A percentile compares a stretch with the other conserved stretches of the same genome.
Conservation (phyloP, 129 eudicot genomes). For the Flaveria trinervia region DNA sequence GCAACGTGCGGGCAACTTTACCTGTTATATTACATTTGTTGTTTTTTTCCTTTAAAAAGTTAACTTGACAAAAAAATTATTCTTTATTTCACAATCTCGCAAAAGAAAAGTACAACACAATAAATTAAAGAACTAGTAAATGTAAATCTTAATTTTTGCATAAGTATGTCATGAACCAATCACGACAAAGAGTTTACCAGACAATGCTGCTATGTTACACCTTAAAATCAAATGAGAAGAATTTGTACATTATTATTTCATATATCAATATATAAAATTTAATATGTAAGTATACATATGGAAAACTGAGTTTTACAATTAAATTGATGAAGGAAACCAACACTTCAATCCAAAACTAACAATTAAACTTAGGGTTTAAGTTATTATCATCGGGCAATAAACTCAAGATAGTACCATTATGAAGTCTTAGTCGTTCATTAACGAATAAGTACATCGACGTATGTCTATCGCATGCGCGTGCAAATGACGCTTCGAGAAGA, state of each 20-base stretch:
- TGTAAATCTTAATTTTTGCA: neutral
- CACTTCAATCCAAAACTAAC: slow-evolving; percentile 26
- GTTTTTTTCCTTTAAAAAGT: neutral
- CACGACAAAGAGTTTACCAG: slow-evolving; percentile 8
- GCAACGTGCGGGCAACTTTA: too few species aligned
- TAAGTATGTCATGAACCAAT: neutral
- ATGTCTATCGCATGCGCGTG: neutral
- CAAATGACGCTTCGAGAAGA: slow-evolving; percentile 26
- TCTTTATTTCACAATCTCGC: neutral
- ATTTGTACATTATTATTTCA: slow-evolving; percentile 26
- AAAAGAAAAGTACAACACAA: neutral
- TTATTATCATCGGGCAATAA: slow-evolving; percentile 16
- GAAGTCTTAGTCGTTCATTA: slow-evolving; percentile 6
- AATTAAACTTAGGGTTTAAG: slow-evolving; percentile 15
- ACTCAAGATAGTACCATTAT: neutral
- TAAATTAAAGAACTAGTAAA: neutral
- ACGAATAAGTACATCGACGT: neutral
- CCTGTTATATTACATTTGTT: too few species aligned
- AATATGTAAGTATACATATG: slow-evolving; percentile 19
- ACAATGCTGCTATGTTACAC: slow-evolving; percentile 29
- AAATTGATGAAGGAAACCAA: slow-evolving; percentile 8
- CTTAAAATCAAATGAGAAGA: slow-evolving; percentile 23
- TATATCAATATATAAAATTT: slow-evolving; percentile 24
- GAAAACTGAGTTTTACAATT: slow-evolving; percentile 24
- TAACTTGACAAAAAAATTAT: neutral